Conservation (phyloP, 1,284 basidiomycete species). For the Ceratobasidium sp. region DNA sequence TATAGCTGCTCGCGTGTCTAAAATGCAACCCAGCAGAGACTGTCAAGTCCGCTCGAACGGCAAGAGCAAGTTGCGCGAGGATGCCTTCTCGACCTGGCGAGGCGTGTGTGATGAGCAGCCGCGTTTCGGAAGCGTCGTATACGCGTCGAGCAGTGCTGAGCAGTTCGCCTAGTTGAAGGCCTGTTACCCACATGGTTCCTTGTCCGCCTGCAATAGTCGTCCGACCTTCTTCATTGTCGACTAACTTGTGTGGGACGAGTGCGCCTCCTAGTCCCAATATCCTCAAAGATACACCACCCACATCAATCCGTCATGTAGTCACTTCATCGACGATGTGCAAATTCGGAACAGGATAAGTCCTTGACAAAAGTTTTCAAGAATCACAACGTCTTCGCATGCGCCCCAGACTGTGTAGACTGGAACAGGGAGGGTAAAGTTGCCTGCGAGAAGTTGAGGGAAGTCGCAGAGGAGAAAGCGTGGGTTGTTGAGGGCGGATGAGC, state of each 20-base stretch:
- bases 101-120: conserved; percentile 92
- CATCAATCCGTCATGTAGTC: conserved; percentile 87
- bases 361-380: conserved; percentile 92
- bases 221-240: conserved; percentile 93
- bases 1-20: conserved; percentile 95
- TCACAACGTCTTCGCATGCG: conserved; percentile 93
- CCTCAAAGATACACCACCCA: conserved; percentile 93
- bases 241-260: conserved; percentile 95
- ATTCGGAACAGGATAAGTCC: conserved; percentile 87
- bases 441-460: conserved; percentile 90
- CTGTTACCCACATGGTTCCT: conserved; percentile 99
- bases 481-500: conserved; percentile 64
- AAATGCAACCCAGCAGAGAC: conserved; percentile 97
- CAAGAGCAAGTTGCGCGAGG: conserved; percentile 88
- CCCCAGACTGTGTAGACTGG: conserved; percentile 98
- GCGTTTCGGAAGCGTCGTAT: conserved; percentile 92
- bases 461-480: conserved; percentile 83
- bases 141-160: conserved; percentile 97
- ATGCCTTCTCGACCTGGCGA: conserved; percentile 94
- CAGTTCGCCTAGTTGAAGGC: conserved; percentile 96
- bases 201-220: conserved; percentile 97
- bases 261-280: conserved; percentile 96
- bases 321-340: conserved; percentile 94
- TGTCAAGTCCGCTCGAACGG: conserved; percentile 93
- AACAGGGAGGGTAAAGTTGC: conserved; percentile 86